A percentile compares a stretch with the other conserved stretches of the same genome.
Conservation (phyloP, 257 asterid species). For the Echites panduratus region DNA sequence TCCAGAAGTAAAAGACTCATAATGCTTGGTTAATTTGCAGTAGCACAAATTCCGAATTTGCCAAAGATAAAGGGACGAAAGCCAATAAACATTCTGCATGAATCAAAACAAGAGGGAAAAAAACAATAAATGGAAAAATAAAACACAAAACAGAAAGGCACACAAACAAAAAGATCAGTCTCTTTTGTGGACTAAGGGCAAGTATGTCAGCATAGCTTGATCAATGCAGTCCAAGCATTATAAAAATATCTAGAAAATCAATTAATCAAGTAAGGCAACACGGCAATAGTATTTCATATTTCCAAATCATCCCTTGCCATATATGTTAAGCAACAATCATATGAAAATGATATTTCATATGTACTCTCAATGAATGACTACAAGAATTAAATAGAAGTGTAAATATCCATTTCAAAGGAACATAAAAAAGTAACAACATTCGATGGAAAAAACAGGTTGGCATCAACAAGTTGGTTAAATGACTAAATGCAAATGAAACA, state of each 20-base stretch:
- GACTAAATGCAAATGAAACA: conserved; percentile 9
- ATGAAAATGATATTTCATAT: background rate
- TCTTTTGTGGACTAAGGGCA: no score
- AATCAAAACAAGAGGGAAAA: no score
- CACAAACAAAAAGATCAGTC: no score
- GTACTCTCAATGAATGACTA: background rate
- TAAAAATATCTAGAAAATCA: background rate
- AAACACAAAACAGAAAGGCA: no score
- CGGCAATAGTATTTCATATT: background rate
- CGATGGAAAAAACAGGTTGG: background rate
- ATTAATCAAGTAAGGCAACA: background rate
- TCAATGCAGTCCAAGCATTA: no score
- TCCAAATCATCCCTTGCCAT: background rate
- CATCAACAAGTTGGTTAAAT: background rate
- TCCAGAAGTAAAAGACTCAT: no score
- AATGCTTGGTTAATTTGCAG: no score
- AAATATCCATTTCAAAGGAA: background rate
- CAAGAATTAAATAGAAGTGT: background rate
- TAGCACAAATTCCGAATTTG: no score
- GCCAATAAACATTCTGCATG: no score
- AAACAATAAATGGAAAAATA: no score
- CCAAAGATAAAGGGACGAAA: no score
- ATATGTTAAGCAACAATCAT: background rate
- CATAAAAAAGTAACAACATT: background rate
- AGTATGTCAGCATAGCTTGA: no score